Percentiles rank a stretch among this genome's conserved stretches.
Conservation (phyloP, 2,329 filamentous ascomycete species). For the Monilinia fructigena region DNA sequence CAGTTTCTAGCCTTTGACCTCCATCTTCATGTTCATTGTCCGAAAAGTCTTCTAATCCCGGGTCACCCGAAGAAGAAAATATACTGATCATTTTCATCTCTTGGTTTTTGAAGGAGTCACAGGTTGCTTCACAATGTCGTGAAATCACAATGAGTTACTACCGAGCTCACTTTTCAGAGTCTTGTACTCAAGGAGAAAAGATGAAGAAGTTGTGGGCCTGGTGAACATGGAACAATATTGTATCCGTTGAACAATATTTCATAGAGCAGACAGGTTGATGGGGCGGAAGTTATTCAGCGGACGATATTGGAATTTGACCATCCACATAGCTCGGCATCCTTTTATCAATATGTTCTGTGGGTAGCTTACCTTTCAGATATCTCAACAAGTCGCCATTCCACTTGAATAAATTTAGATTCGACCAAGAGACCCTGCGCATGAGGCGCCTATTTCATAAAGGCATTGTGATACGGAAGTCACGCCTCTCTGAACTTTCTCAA, state of each 20-base stretch:
- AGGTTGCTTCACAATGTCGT: slow-evolving; percentile 14
- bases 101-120: slow-evolving; percentile 12
- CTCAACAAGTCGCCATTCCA: background rate
- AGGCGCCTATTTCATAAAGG: background rate
- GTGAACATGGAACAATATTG: background rate
- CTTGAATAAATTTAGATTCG: background rate
- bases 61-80: slow-evolving; percentile 21
- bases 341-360: background rate
- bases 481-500: background rate
- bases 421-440: slow-evolving; percentile 6
- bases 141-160: slow-evolving; percentile 2
- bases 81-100: too few relatives aligned
- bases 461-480: background rate
- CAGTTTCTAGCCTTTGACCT: slow-evolving; percentile 9
- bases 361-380: background rate
- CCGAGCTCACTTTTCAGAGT: slow-evolving; percentile 11
- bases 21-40: background rate
- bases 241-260: background rate
- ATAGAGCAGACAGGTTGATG: background rate
- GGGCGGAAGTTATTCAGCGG: background rate
- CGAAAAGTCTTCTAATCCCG: slow-evolving; percentile 10
- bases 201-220: background rate
- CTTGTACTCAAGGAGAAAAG: slow-evolving; percentile 8
- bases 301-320: background rate
- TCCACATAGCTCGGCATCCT: background rate